Evolutionary conservation across 108 stramenopile genomes (phyloP).

Genomic region (Phaeodactylum tricornutum): DNA sequence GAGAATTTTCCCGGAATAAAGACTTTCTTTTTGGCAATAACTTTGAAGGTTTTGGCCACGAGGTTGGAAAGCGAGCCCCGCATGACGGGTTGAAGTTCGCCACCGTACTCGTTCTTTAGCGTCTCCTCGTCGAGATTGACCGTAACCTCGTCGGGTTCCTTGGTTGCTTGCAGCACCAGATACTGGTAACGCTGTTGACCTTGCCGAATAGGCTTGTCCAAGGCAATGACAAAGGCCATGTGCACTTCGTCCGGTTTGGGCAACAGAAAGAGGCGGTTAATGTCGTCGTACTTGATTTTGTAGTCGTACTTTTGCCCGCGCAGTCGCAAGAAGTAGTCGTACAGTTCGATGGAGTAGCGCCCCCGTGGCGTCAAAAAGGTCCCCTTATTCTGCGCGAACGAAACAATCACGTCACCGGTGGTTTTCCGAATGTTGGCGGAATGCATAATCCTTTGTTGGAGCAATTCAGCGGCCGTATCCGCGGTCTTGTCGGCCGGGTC

Average conservation of each 20-base stretch:
- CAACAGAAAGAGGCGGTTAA: constrained; percentile 89
- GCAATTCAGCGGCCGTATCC: constrained; percentile 57
- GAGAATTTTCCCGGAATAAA: constrained; percentile 92
- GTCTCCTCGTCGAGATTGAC: constrained; percentile 91
- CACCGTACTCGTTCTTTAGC: constrained; percentile 83
- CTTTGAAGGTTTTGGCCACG: constrained; percentile 97
- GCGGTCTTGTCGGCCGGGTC: constrained; percentile 72
- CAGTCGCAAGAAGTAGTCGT: constrained; percentile 85
- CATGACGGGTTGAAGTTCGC: constrained; percentile 84
- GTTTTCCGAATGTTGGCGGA: constrained; percentile 83
- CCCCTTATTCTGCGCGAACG: constrained; percentile 73
- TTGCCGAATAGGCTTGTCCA: constrained; percentile 96
- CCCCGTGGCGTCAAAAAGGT: constrained; percentile 97
- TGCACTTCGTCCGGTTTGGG: constrained; percentile 90
- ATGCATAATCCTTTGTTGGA: constrained; percentile 72
- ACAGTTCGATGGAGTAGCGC: constrained; percentile 89
- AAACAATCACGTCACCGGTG: constrained; percentile 84
- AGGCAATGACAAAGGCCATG: constrained; percentile 94
- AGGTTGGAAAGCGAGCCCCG: constrained; percentile 87
- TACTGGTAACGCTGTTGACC: constrained; percentile 97
- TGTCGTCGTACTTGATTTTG: constrained; percentile 96
- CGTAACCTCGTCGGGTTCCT: constrained; percentile 70
- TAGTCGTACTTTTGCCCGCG: constrained; percentile 95
- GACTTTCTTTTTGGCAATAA: constrained; percentile 93
- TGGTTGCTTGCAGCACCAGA: constrained; percentile 88